Conservation (phyloP, 2,329 filamentous ascomycete species). For the Ophiognomonia clavigignenti-juglandacearum region DNA sequence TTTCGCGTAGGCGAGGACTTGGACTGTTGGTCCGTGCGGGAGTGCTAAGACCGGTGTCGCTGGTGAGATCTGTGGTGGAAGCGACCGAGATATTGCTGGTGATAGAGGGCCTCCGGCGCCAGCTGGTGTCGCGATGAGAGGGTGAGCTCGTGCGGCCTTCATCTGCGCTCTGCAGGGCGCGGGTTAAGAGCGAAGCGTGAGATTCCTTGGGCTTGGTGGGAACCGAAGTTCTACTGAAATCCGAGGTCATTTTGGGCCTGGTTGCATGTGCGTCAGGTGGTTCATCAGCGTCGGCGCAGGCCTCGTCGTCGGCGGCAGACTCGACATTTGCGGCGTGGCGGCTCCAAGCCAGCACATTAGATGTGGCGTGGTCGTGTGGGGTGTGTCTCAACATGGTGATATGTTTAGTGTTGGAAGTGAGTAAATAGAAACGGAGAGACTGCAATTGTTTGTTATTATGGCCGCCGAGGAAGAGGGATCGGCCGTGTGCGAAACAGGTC, state of each 20-base stretch:
- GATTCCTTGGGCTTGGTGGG: conserved; percentile 43
- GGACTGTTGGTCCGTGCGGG: conserved; percentile 83
- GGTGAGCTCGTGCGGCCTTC: conserved; percentile 47
- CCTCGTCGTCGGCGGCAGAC: conserved; percentile 51
- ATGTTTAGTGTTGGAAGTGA: too few species aligned
- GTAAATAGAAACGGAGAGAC: too few species aligned
- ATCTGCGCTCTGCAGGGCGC: conserved; percentile 67
- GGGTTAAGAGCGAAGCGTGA: conserved; percentile 80
- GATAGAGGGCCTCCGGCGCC: conserved; percentile 56
- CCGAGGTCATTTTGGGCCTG: conserved; percentile 21
- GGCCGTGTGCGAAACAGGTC: conserved; percentile 9
- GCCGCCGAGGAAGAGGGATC: conserved; percentile 1
- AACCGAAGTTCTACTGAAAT: conserved; percentile 40
- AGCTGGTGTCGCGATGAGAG: conserved; percentile 24
- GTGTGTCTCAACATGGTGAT: conserved; percentile 25
- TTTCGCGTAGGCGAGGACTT: conserved; percentile 73
- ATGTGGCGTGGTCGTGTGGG: conserved; percentile 32
- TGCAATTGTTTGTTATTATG: too few species aligned
- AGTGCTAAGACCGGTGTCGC: conserved; percentile 86
- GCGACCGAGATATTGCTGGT: conserved; percentile 76
- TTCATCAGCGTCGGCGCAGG: conserved; percentile 76
- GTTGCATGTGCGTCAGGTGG: conserved; percentile 61
- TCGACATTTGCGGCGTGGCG: conserved; percentile 38
- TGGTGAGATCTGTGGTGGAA: conserved; percentile 89
- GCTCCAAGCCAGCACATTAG: conserved; percentile 41